Base-by-base conservation (phyloP, 2,329 filamentous ascomycete species). In the Penicillium sp. region DNA sequence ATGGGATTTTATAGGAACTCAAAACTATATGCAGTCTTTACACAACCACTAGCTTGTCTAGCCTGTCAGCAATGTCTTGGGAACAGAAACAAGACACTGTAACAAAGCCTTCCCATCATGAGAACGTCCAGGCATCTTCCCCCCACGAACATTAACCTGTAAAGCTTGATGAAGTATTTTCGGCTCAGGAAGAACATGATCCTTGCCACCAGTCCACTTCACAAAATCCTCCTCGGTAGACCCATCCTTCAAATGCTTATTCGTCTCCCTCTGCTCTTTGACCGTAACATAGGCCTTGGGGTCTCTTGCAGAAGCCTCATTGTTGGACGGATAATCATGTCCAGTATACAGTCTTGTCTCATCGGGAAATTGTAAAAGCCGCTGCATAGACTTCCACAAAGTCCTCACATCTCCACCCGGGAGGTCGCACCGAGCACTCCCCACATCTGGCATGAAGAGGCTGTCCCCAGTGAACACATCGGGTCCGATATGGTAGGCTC, bases 401-500 rank as follows among this genome's bases (percentile, higher is more conserved):
- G 64, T 66, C 0, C 62, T 58, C 0, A 81, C 75, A 44, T 72
- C 75, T 2, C 82, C 82, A 3, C 78, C 79, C 0, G 83, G 82
- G 53, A 85, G 85, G 55, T 85, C 83, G 47, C 79, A 81, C 1
- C 82, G 72, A 0, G 81, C 81, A 0, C 77, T 78, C 11, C 81
- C 81, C 19, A 84, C 72, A 48, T 83, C 81, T 0, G 75, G 71
- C 50, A 83, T 72, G 60, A 85, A 83, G 29, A 84, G 70, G 0
- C 78, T 81, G 56, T 84, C 81, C 0, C 81, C 82, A 4, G 75
- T 77, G 45, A 84, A 84, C 0, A 84, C 74, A 23, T 67, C 68
- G 11, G 50, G 49, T 7, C 81, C 83, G 50, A 87, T 80, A 33
- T 73, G 69, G 59, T 88, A 88, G 0, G 84, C 85, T 14, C 85